Base-by-base conservation (phyloP, 2,329 filamentous ascomycete genomes). In the Keithomyces neogunnii region DNA sequence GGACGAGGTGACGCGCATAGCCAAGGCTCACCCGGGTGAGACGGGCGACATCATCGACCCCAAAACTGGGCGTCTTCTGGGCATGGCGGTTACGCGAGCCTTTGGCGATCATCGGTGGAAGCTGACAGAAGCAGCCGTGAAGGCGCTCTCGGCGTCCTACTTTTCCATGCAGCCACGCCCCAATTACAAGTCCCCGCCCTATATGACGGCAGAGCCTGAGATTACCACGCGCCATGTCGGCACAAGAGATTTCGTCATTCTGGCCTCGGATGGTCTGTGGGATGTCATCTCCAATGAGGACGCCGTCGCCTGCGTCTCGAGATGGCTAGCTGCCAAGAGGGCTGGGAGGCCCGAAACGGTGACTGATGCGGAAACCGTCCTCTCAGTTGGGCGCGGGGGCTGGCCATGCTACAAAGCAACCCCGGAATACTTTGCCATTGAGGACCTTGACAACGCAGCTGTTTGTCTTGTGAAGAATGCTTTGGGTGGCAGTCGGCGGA, bases 391-490 rank as follows among this genome's bases (percentile, higher is more conserved):
- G n/a, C 54, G 56, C 5, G 53, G 63, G 2, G 59, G 57, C 4
- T 66, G 53, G 28, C 47, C 62, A 43, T 51, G 39, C 19, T 60
- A 56, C 47, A 60, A 59, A 51, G 59, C 63, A 8, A 62, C 59
- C 1, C 59, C 61, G 0, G 76, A 80, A 56, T 78, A 85, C 47
- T 89, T 89, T 54, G 82, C 87, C 1, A 81, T 89, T 3, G 82
- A 89, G 63, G 88, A 93, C 62, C 51, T 69, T 10, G 84, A 85
- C 64, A 93, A 90, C 60, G 88, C 81, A 5, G 88, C 88, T 0
- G 90, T 89, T 0, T 89, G 92, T 66, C 75, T 93, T 39, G 80
- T 90, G 42, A 81, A 88, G 55, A 95, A 93, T 61, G 87, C 87
- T 1, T 77, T 93, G 11, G 89, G 89, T 39, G 89, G 89, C 4